Percentiles rank a stretch among this genome's conserved stretches.
These are phyloP conservation scores for Citrullus amarus DNA, from an alignment of 306 rosid species.

Conservation along the genomic window DNA sequence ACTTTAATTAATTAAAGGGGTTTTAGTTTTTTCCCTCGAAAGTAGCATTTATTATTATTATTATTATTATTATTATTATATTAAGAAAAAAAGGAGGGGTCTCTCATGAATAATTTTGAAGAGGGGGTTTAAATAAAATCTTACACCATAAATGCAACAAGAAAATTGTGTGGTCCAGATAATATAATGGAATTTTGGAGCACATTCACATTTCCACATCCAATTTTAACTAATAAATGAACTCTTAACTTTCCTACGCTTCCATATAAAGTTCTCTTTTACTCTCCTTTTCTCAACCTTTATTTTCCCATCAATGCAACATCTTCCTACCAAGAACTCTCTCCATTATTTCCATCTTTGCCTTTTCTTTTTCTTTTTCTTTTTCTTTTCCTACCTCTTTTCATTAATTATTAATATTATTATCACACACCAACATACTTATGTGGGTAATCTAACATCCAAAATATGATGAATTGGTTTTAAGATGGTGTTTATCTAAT, in stretches of 20 bases:
- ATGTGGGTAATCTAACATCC: too few species aligned
- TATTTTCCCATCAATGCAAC: slow-evolving; percentile 6
- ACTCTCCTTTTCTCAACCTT: neutral
- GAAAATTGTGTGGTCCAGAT: neutral
- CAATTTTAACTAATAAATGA: neutral
- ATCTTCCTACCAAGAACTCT: neutral
- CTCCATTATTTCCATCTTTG: neutral
- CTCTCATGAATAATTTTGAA: neutral
- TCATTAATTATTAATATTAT: neutral
- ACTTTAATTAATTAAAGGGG: neutral
- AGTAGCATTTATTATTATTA: too few species aligned
- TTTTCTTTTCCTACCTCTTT: neutral
- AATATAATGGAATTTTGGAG: neutral
- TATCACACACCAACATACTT: too few species aligned
- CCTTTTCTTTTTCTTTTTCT: neutral
- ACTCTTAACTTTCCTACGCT: neutral
- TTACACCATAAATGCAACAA: neutral
- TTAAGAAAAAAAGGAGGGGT: too few species aligned
- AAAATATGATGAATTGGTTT: too few species aligned
- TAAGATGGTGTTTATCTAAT: too few species aligned
- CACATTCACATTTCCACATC: neutral
- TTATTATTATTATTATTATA: neutral
- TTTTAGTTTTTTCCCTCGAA: too few species aligned
- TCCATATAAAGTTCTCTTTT: neutral
- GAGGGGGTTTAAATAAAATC: too few species aligned